Conservation (phyloP, 2,329 filamentous ascomycete species). For the Ceratocystis albifundus region DNA sequence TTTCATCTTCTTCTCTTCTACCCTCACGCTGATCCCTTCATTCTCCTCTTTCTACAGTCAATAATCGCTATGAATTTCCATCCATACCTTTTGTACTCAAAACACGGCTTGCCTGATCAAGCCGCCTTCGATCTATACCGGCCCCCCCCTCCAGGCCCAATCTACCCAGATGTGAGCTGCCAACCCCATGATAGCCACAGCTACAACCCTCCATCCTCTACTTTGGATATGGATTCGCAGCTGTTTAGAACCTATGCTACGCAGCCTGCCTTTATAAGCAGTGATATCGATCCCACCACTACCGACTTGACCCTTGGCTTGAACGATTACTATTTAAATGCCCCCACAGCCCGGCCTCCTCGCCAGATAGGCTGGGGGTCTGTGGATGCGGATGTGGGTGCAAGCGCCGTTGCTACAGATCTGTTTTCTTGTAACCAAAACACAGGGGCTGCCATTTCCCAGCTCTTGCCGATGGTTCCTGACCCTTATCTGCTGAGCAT, state of each 20-base stretch:
- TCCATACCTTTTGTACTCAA: not conserved
- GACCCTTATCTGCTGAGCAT: not conserved
- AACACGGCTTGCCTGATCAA: not conserved
- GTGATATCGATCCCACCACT: not conserved
- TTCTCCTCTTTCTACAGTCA: not conserved
- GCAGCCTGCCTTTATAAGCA: not conserved
- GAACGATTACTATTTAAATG: not conserved
- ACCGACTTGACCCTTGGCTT: not conserved
- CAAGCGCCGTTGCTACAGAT: not conserved
- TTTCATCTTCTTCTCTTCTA: not conserved
- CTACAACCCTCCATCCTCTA: not conserved
- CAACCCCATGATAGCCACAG: too few relatives aligned
- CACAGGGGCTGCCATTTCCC: not conserved
- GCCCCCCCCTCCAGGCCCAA: too few relatives aligned
- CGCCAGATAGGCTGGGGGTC: not conserved
- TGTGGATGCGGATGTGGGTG: not conserved
- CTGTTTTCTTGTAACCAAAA: not conserved
- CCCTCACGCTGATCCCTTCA: not conserved
- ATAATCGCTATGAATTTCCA: not conserved
- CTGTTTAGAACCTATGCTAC: not conserved
- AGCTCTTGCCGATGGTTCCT: not conserved
- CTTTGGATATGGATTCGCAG: not conserved
- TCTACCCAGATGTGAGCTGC: too few relatives aligned
- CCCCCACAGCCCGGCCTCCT: not conserved
- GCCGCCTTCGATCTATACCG: too few relatives aligned